A percentile compares a stretch with the other conserved stretches of the same genome.
Conservation (phyloP, 805 yeast species). For the Monosporozyma servazzii region DNA sequence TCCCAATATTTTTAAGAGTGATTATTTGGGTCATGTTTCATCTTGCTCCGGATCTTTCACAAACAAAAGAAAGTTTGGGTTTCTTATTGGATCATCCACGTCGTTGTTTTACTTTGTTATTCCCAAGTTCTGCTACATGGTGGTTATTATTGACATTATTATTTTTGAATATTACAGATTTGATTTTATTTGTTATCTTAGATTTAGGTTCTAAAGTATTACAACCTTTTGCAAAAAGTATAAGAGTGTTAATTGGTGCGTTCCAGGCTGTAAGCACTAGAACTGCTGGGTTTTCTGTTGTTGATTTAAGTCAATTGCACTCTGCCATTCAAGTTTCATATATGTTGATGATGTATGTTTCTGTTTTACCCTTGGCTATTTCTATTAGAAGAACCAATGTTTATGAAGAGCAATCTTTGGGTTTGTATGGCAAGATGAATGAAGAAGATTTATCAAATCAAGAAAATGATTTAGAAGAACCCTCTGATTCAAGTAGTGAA, state of each 20-base stretch:
- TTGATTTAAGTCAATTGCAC: constrained; percentile 60
- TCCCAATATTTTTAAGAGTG: constrained; percentile 75
- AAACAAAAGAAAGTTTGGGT: constrained; percentile 64
- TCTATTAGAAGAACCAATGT: constrained; percentile 95
- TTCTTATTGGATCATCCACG: constrained; percentile 92
- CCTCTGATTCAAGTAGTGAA: constrained; percentile 9
- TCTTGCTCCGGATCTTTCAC: constrained; percentile 54
- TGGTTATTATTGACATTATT: constrained; percentile 77
- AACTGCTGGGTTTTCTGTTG: constrained; percentile 83
- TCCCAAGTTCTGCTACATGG: constrained; percentile 92
- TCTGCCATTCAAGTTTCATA: constrained; percentile 92
- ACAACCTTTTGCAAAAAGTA: constrained; percentile 51
- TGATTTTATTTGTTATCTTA: constrained; percentile 68
- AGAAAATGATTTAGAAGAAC: constrained; percentile 10
- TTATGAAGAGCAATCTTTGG: constrained; percentile 92
- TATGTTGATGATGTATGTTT: constrained; percentile 95
- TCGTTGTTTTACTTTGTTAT: constrained; percentile 86
- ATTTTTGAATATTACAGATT: constrained; percentile 64
- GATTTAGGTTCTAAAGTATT: constrained; percentile 54
- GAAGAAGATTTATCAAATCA: constrained; percentile 21
- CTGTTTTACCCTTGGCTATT: constrained; percentile 92
- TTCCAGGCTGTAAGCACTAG: constrained; percentile 89
- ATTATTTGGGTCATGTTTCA: constrained; percentile 74
- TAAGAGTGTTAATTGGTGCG: constrained; percentile 68
- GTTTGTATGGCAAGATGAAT: constrained; percentile 52